phyloP scores from a whole-genome alignment of 169 alveolate species.

The Plasmodium blacklocki region DNA sequence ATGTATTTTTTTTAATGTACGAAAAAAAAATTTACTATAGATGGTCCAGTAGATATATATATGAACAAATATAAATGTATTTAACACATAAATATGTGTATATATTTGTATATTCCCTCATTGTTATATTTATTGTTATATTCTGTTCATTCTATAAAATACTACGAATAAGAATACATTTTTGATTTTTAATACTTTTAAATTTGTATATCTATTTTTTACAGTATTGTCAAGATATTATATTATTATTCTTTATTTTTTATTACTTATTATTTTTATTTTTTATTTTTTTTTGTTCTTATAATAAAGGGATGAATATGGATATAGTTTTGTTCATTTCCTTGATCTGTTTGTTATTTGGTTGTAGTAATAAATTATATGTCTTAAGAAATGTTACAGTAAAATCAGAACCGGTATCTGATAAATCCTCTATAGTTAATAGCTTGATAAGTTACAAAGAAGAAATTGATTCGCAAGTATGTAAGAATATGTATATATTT shows the following conservation, averaged over 20 bases:
- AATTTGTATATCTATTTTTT: background rate
- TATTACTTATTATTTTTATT: no score
- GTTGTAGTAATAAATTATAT: slow-evolving; percentile 1
- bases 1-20: no score
- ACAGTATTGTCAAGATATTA: background rate
- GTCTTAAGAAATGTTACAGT: slow-evolving; percentile 16
- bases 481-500: background rate
- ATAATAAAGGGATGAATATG: slow-evolving; percentile 12
- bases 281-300: background rate
- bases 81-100: background rate
- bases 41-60: background rate
- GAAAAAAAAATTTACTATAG: background rate
- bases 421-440: slow-evolving; percentile 5
- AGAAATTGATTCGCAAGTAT: slow-evolving; percentile 63
- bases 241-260: background rate
- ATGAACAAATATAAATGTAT: background rate
- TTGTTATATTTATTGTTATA: background rate
- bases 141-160: background rate
- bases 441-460: slow-evolving; percentile 29
- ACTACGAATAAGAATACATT: background rate
- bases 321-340: background rate
- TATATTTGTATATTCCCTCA: background rate
- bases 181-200: background rate
- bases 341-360: slow-evolving; percentile 4
- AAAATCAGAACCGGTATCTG: background rate